Conservation (phyloP, 164 flowering plant species). For the Macadamia integrifolia region DNA sequence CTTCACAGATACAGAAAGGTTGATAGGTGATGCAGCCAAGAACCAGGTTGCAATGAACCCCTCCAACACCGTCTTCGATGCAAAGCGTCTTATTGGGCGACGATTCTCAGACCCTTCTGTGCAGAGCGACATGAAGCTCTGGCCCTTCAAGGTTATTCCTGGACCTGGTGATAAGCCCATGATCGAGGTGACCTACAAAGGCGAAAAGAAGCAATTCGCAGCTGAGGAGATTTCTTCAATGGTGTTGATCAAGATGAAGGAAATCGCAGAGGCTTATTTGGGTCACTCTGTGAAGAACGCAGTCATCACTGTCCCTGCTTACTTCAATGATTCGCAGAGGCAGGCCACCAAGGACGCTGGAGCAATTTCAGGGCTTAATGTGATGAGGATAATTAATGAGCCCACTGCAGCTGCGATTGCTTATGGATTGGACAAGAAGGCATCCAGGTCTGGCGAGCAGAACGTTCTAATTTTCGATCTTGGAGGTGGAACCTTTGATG, state of each 20-base stretch:
- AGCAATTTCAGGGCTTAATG: slow-evolving; percentile 23
- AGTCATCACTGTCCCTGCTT: slow-evolving; percentile 25
- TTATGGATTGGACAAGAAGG: slow-evolving; percentile 27
- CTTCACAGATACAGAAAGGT: slow-evolving; percentile 33
- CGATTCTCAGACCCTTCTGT: slow-evolving; percentile 22
- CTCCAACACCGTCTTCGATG: slow-evolving; percentile 32
- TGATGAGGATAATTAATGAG: slow-evolving; percentile 27
- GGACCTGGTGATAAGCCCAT: slow-evolving; percentile 23
- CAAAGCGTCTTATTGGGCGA: slow-evolving; percentile 23
- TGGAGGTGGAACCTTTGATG: slow-evolving; percentile 24
- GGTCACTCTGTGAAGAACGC: slow-evolving; percentile 14
- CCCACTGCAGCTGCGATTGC: slow-evolving; percentile 35
- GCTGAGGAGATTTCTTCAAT: slow-evolving; percentile 28
- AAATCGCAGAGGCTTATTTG: slow-evolving; percentile 18
- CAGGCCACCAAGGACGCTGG: slow-evolving; percentile 32
- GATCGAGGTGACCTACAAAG: slow-evolving; percentile 21
- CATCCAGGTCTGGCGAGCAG: slow-evolving; percentile 7
- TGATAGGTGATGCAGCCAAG: slow-evolving; percentile 35
- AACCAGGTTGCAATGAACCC: slow-evolving; percentile 34
- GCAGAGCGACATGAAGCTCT: slow-evolving; percentile 24
- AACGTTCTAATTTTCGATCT: slow-evolving; percentile 21
- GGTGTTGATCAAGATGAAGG: slow-evolving; percentile 23
- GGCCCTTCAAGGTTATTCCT: slow-evolving; percentile 24
- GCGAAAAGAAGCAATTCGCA: slow-evolving; percentile 22
- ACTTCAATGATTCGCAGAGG: slow-evolving; percentile 28